Percentiles rank a stretch among this genome's conserved stretches.
Conservation (phyloP, 305 asterid genomes). For the Coffea humblotiana region DNA sequence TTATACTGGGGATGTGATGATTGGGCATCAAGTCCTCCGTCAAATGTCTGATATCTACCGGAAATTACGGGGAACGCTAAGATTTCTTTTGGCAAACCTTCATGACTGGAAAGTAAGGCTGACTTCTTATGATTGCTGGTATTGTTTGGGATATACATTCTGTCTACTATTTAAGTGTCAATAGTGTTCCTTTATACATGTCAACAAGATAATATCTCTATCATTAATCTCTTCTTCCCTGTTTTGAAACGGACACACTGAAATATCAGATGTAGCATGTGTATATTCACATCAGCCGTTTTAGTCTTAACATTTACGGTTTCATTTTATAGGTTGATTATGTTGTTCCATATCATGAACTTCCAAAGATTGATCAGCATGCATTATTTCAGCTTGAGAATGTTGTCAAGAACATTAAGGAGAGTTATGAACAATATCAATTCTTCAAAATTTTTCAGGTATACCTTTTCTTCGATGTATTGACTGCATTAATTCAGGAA, state of each 20-base stretch:
- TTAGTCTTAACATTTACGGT: constrained; percentile 8
- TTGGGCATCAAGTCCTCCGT: constrained; percentile 89
- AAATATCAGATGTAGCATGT: neutral
- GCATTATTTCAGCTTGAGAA: constrained; percentile 87
- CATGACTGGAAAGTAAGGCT: constrained; percentile 93
- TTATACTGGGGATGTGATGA: constrained; percentile 80
- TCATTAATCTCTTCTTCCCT: neutral
- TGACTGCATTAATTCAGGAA: neutral
- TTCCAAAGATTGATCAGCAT: constrained; percentile 84
- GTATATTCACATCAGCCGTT: constrained; percentile 1
- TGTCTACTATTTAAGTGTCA: neutral
- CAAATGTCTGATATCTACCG: constrained; percentile 96
- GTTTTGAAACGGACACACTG: neutral
- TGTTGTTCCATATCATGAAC: constrained; percentile 71
- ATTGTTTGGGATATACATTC: neutral
- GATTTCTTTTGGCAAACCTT: constrained; percentile 91
- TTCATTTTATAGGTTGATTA: constrained; percentile 56
- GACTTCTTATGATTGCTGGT: neutral
- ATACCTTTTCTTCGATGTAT: constrained; percentile 5
- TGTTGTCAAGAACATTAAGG: constrained; percentile 71
- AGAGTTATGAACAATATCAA: constrained; percentile 86
- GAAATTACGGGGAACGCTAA: constrained; percentile 93
- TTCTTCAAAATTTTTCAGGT: constrained; percentile 98
- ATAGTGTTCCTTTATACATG: neutral
- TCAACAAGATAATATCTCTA: neutral